Base-by-base conservation (phyloP, 371 early-diverging fungal genomes). In the Actinomortierella ambigua region DNA sequence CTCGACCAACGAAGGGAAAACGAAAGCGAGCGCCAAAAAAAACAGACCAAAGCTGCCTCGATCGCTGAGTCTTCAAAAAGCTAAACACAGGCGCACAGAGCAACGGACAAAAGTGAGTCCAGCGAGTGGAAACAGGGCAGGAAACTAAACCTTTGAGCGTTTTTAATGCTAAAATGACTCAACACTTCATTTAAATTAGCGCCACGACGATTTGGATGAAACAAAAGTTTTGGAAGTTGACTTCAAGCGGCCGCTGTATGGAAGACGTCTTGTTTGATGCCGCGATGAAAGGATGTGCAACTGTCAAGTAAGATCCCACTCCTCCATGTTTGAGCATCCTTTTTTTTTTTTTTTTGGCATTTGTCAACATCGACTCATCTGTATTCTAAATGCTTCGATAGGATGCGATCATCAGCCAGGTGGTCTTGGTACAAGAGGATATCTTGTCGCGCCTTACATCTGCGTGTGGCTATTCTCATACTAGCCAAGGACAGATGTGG, bases 381-480 rank as follows among this genome's bases (percentile, higher is more conserved):
- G 5, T 46, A 20, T 46, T n/a, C 46, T 4, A 18, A 46, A 8
- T 46, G 46, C 18, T 46, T 20, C 22, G 3, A 46, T 46, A 53
- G 5, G 40, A 53, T 53, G 20, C 54, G 54, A 42, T 53, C 54
- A 22, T 53, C 59, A 63, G 53, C 40, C 49, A 46, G 27, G 48
- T 34, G 61, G 61, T 47, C 41, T 59, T 18, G 53, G 53, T 29
- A 17, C 18, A 39, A 52, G 9, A 29, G 63, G 65, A 39, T 66
- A 71, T 40, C 57, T 71, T 42, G 29, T n/a, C 26, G 66, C 63
- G 51, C 75, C 68, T 17, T 73, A 73, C 29, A 66, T 75, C 17
- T 75, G 63, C 66, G 26, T 62, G 50, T 71, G 66, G 63, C 53
- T 65, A 22, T 46, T 75, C 28, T 59, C 63, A 55, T 44, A 48